phyloP scores from a whole-genome alignment of 1,284 basidiomycete species.

The Rhodotorula sp. region DNA sequence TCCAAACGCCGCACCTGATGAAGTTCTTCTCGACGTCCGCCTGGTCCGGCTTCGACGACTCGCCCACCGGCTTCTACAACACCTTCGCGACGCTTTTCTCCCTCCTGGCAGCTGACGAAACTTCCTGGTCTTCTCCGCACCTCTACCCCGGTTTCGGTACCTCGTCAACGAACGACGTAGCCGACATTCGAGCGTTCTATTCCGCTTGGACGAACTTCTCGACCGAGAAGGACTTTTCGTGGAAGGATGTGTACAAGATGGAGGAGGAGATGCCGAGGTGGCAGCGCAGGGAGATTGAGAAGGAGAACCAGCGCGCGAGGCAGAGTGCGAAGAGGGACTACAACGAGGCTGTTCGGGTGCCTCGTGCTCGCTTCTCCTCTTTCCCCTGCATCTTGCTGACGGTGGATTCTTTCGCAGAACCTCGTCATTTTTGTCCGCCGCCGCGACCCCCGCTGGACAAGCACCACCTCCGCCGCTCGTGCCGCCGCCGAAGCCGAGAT shows the following conservation, averaged over 20 bases:
- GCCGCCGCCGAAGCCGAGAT: slow-evolving; percentile 31
- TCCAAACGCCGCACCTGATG: slow-evolving; percentile 67
- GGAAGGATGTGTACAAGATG: slow-evolving; percentile 81
- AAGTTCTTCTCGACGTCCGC: slow-evolving; percentile 78
- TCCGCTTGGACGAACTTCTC: slow-evolving; percentile 80
- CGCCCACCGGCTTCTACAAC: slow-evolving; percentile 75
- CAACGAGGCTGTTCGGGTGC: slow-evolving; percentile 82
- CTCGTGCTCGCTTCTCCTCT: slow-evolving; percentile 41
- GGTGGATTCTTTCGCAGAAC: slow-evolving; percentile 54
- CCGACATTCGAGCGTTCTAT: slow-evolving; percentile 63
- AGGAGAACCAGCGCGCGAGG: slow-evolving; percentile 88
- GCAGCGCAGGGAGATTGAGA: slow-evolving; percentile 88
- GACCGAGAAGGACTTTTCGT: slow-evolving; percentile 84
- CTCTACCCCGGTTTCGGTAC: slow-evolving; percentile 81
- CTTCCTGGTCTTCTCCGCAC: slow-evolving; percentile 51
- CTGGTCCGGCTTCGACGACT: slow-evolving; percentile 70
- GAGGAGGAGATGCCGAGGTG: slow-evolving; percentile 82
- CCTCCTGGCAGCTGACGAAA: slow-evolving; percentile 76
- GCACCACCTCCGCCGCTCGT: slow-evolving; percentile 26
- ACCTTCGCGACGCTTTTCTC: slow-evolving; percentile 86
- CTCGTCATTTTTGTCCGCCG: slow-evolving; percentile 85
- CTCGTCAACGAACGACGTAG: slow-evolving; percentile 49
- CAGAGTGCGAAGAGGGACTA: slow-evolving; percentile 66
- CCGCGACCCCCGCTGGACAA: slow-evolving; percentile 78
- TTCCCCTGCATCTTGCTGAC: neutral